Conservation (phyloP, 768 basidiomycete species). For the Rhodotorula toruloides region DNA sequence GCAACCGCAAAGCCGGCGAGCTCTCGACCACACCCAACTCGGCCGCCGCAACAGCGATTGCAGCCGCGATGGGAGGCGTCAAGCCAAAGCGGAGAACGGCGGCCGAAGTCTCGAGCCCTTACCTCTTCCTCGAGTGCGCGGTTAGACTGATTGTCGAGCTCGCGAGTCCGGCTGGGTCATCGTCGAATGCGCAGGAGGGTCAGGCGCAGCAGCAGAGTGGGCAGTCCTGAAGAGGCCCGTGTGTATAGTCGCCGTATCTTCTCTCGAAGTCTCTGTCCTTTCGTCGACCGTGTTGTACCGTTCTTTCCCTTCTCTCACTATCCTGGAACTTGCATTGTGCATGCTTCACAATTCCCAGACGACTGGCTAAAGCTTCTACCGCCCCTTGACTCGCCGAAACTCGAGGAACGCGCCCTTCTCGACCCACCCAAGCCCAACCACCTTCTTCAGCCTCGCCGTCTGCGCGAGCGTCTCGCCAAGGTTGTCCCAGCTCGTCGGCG, state of each 20-base stretch:
- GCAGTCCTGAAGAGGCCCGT: no score
- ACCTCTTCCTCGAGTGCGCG: slow-evolving; percentile 94
- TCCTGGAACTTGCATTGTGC: no score
- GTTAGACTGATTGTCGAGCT: slow-evolving; percentile 89
- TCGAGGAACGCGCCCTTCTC: slow-evolving; percentile 35
- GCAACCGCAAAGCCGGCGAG: slow-evolving; percentile 10
- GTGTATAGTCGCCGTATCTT: no score
- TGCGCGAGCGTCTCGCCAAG: slow-evolving; percentile 18
- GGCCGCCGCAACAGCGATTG: slow-evolving; percentile 45
- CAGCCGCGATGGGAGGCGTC: not conserved
- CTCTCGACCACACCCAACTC: slow-evolving; percentile 2
- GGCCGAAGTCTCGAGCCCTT: slow-evolving; percentile 60
- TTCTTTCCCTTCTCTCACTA: no score
- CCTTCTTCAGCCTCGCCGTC: slow-evolving; percentile 26
- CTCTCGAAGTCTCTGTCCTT: no score
- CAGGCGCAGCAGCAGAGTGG: no score
- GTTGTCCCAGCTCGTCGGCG: slow-evolving; percentile 20
- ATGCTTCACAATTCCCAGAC: no score
- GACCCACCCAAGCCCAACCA: slow-evolving; percentile 24
- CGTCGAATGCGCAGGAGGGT: no score
- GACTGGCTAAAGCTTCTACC: no score
- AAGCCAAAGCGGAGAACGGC: slow-evolving; percentile 49
- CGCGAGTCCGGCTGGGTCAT: slow-evolving; percentile 60
- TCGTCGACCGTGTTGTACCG: no score
- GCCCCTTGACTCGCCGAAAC: slow-evolving; percentile 19